Percentiles rank a stretch among this genome's conserved stretches.
Evolutionary conservation across 2,329 filamentous ascomycete species (phyloP).

Genomic region (Albophoma yamanashiensis): DNA sequence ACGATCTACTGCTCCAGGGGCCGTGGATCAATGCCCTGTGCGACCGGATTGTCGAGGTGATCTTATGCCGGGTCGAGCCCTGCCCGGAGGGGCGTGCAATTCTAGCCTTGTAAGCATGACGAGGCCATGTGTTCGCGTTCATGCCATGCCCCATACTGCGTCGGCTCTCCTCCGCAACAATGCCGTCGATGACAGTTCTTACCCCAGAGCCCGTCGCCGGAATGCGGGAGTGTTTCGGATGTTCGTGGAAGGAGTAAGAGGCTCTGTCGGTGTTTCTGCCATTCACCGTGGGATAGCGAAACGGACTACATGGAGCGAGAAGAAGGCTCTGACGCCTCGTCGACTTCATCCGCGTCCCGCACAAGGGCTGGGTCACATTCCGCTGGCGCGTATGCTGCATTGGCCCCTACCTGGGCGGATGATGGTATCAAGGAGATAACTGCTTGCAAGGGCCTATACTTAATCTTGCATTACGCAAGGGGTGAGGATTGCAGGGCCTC

Average conservation of each 20-base stretch:
- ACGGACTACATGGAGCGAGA: neutral
- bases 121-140: neutral
- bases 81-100: neutral
- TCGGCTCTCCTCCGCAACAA: neutral
- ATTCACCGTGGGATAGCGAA: too few relatives aligned
- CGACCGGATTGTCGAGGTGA: conserved; percentile 35
- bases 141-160: neutral
- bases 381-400: neutral
- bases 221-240: conserved; percentile 2
- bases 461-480: neutral
- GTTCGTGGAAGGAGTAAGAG: neutral
- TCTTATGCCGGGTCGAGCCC: conserved; percentile 18
- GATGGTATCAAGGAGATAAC: neutral
- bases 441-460: neutral
- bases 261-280: neutral
- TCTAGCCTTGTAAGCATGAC: neutral
- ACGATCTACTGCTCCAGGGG: conserved; percentile 16
- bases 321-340: neutral
- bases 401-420: neutral
- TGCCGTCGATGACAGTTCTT: neutral
- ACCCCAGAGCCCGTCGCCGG: neutral
- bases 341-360: neutral
- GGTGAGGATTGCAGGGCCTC: neutral
- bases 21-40: conserved; percentile 21
- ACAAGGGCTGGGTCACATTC: neutral